Evolutionary conservation across 768 basidiomycete genomes (phyloP).

Genomic region (Leccinum variicolor): DNA sequence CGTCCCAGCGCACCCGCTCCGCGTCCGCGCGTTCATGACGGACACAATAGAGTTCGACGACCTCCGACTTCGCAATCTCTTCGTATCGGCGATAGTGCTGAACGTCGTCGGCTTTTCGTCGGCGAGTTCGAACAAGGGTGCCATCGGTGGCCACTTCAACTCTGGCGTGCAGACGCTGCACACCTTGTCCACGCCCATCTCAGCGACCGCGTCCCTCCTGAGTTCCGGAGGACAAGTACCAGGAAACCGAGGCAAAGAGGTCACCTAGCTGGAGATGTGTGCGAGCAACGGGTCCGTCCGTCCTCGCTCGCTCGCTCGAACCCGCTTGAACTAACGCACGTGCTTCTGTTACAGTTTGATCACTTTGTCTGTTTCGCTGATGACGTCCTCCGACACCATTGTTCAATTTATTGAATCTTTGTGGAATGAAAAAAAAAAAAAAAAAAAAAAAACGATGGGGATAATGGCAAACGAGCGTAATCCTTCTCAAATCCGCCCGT

Average conservation of each 20-base stretch:
- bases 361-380: slow-evolving; percentile 23
- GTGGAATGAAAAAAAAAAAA: too few relatives aligned
- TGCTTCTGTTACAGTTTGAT: slow-evolving; percentile 10
- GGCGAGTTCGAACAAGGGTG: too few relatives aligned
- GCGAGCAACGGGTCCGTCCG: slow-evolving; percentile 22
- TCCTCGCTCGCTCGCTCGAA: too few relatives aligned
- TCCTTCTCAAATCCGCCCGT: too few relatives aligned
- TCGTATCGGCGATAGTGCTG: neutral
- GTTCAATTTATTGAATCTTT: too few relatives aligned
- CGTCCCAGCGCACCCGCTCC: too few relatives aligned
- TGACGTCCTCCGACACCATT: slow-evolving; percentile 4
- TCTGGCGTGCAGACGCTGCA: slow-evolving; percentile 24
- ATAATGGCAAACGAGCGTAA: too few relatives aligned
- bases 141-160: slow-evolving; percentile 35
- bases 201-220: slow-evolving; percentile 24
- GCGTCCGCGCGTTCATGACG: too few relatives aligned
- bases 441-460: too few relatives aligned
- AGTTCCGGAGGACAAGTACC: neutral
- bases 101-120: neutral
- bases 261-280: neutral
- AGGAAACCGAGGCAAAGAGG: too few relatives aligned
- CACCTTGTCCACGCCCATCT: slow-evolving; percentile 35
- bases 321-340: neutral
- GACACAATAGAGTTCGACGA: neutral
- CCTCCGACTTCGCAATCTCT: slow-evolving; percentile 12